These are phyloP conservation scores for Exserohilum rostratum DNA, from an alignment of 2,329 filamentous ascomycete species.

Conservation along the genomic window DNA sequence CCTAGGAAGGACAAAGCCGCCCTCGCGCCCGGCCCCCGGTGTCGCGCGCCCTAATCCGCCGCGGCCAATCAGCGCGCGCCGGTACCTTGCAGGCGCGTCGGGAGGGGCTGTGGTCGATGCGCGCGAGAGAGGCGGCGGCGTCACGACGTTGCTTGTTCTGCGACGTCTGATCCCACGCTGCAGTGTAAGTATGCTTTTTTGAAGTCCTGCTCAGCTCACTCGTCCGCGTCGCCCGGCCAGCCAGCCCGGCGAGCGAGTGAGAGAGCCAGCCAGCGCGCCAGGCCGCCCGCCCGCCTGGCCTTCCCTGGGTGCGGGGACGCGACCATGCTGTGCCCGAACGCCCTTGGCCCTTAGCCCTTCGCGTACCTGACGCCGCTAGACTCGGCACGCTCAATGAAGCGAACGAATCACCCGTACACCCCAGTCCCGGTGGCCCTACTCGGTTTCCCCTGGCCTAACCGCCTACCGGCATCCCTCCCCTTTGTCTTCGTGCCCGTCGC, in stretches of 20 bases:
- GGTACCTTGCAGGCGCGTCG: constrained; percentile 20
- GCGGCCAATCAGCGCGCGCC: constrained; percentile 22
- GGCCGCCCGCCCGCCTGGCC: not conserved
- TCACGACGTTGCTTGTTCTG: constrained; percentile 1
- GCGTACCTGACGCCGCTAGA: constrained; percentile 30
- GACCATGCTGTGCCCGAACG: constrained; percentile 18
- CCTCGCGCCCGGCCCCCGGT: constrained; percentile 15
- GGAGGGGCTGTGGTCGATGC: no score
- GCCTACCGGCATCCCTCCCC: constrained; percentile 24
- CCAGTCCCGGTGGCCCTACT: constrained; percentile 16
- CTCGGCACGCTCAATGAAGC: constrained; percentile 20
- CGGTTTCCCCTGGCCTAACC: constrained; percentile 27
- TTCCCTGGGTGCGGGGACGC: constrained; percentile 17
- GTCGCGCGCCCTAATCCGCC: constrained; percentile 4
- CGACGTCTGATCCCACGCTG: not conserved
- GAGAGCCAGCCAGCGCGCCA: constrained; percentile 1
- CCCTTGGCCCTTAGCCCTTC: constrained; percentile 3
- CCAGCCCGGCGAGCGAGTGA: not conserved
- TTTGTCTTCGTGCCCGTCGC: constrained; percentile 13
- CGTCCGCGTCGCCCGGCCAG: no score
- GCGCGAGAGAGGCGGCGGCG: constrained; percentile 15
- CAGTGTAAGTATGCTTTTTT: no score
- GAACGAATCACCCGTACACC: constrained; percentile 24
- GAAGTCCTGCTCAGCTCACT: no score
- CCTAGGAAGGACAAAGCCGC: constrained; percentile 2